Evolutionary conservation across 495 filamentous ascomycete genomes (phyloP), one percentile per base, ranked within the genome.

Genomic region (Daldinia bambusicola): DNA sequence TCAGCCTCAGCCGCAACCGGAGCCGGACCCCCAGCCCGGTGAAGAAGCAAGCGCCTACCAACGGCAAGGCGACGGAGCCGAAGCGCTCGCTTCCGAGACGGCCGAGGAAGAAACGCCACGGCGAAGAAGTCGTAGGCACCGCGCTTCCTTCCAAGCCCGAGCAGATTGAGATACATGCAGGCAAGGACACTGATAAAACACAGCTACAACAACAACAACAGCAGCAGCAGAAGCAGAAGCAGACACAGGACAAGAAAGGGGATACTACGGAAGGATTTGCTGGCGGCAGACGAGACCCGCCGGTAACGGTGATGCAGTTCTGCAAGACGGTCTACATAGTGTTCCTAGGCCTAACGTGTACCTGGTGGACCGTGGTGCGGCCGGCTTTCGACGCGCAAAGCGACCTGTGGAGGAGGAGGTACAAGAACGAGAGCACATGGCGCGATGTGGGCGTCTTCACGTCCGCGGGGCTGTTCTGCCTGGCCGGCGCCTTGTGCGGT

Each of bases 331-430:
- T 62, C 14, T 68, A 51, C 50, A 61, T 71, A 32, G 26, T 76
- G 14, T 32, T 69, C 14, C 38, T 72, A 26, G 66, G 70, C 7
- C 67, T 77, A 34, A 56, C 70, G 10, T 64, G 63, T 4, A 66
- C 73, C 0, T 71, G 63, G 58, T 81, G 76, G 78, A 59, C 64
- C 12, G 58, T 70, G 32, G 67, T 75, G 1, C 66, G 63, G 37
- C 72, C 72, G n/a, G 74, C 69, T 0, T 80, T 79, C 56, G 66
- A 80, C 34, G 50, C 67, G 34, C 50, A 72, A 1, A 78, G 76
- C 41, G 72, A 70, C 13, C 51, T 80, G 18, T 72, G 75, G 75
- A 74, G 16, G 37, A 69, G 79, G 45, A 74, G 61, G 31, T 56
- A 55, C 18, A 61, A 30, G 41, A 71, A 74, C 12, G 43, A 71